phyloP scores from a whole-genome alignment of 176 grass and related monocot species.

The Oryza meyeriana region DNA sequence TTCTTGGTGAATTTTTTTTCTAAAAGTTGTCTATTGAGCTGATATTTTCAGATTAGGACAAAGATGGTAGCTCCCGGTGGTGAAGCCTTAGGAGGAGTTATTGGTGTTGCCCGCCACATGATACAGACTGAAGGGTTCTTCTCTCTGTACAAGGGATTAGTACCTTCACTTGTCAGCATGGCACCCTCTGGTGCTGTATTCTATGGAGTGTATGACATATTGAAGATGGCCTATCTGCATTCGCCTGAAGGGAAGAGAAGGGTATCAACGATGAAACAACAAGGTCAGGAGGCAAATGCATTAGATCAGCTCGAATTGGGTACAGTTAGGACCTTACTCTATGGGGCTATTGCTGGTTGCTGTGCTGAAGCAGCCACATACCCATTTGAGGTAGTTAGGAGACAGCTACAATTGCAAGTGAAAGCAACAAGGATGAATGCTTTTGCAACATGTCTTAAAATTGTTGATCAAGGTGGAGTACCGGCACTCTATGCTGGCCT shows the following conservation, averaged over 20 bases:
- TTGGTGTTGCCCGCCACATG: conserved; percentile 85
- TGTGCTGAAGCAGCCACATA: conserved; percentile 93
- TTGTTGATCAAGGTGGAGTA: conserved; percentile 90
- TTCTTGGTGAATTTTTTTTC: neutral
- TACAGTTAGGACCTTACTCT: conserved; percentile 77
- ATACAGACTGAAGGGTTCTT: conserved; percentile 92
- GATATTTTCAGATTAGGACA: conserved; percentile 84
- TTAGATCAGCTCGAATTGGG: conserved; percentile 90
- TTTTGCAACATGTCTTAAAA: conserved; percentile 79
- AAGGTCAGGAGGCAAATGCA: conserved; percentile 70
- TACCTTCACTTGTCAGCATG: conserved; percentile 97
- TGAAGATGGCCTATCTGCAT: conserved; percentile 83
- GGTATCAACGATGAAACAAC: conserved; percentile 54
- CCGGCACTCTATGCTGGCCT: conserved; percentile 92
- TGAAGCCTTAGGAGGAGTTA: conserved; percentile 87
- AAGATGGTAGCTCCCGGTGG: conserved; percentile 95
- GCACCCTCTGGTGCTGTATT: conserved; percentile 98
- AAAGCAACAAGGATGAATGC: conserved; percentile 86
- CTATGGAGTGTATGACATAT: conserved; percentile 95
- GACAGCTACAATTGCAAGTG: conserved; percentile 92
- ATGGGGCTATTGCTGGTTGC: conserved; percentile 86
- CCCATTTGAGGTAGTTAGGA: conserved; percentile 92
- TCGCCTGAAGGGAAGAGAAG: conserved; percentile 75
- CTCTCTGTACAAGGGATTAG: conserved; percentile 89
- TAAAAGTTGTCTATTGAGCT: conserved; percentile 10